phyloP scores from a whole-genome alignment of 2,329 filamentous ascomycete species.

The Neonectria neomacrospora region DNA sequence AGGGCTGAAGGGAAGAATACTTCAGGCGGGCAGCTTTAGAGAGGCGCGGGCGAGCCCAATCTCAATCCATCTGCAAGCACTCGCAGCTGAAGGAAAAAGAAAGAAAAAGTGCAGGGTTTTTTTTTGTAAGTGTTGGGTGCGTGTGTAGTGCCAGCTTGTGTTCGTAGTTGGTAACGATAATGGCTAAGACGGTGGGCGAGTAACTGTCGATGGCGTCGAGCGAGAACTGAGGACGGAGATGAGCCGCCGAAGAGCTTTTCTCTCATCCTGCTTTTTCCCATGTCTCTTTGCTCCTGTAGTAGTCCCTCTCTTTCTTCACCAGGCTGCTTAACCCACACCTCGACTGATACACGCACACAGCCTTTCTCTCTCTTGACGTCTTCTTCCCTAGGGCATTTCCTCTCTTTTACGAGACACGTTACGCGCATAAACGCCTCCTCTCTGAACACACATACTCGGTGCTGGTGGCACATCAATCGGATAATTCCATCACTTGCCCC shows the following conservation, averaged over 20 bases:
- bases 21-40: background rate
- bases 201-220: background rate
- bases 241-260: slow-evolving; percentile 1
- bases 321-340: background rate
- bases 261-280: background rate
- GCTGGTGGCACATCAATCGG: background rate
- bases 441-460: background rate
- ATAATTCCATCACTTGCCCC: background rate
- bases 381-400: background rate
- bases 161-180: background rate
- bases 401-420: background rate
- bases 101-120: background rate
- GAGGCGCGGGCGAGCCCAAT: slow-evolving; percentile 15
- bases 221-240: background rate
- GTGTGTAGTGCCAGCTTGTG: background rate
- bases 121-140: background rate
- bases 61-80: slow-evolving; percentile 19
- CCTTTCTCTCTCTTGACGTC: background rate
- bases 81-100: slow-evolving; percentile 13
- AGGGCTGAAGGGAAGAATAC: background rate
- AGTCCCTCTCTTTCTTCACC: background rate
- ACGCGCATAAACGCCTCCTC: background rate
- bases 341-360: background rate
- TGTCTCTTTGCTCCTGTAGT: too few relatives aligned
- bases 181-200: background rate